Conservation (phyloP, 208 protist species). For the Crithidia fasciculata region DNA sequence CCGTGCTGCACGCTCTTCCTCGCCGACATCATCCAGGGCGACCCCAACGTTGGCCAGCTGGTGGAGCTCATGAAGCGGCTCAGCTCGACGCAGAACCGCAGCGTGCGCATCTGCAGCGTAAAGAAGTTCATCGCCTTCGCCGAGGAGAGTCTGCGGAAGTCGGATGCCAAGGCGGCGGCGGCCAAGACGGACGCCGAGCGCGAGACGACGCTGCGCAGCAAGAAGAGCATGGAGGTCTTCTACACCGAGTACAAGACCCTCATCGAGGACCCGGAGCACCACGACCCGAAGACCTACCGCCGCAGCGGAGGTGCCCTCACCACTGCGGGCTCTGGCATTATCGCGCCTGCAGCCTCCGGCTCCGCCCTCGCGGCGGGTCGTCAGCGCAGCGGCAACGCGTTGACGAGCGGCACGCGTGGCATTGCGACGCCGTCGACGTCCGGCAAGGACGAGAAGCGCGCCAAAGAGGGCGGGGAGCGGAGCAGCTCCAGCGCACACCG, state of each 20-base stretch:
- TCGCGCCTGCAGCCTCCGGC: conserved; percentile 7
- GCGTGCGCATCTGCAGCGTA: conserved; percentile 57
- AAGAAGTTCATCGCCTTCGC: conserved; percentile 65
- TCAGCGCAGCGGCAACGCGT: background rate
- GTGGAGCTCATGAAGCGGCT: conserved; percentile 50
- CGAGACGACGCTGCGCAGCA: conserved; percentile 39
- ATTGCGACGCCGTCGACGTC: background rate
- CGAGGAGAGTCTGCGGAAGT: conserved; percentile 49
- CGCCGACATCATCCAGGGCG: conserved; percentile 48
- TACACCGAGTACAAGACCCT: conserved; percentile 64
- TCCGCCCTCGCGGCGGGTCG: background rate
- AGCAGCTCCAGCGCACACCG: background rate
- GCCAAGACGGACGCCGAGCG: conserved; percentile 44
- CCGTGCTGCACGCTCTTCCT: conserved; percentile 66
- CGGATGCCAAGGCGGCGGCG: conserved; percentile 37
- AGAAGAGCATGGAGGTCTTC: conserved; percentile 66
- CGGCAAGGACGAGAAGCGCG: conserved; percentile 1
- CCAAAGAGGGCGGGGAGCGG: background rate
- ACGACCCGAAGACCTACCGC: conserved; percentile 60
- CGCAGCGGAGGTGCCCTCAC: conserved; percentile 35
- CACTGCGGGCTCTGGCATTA: conserved; percentile 14
- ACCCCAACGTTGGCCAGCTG: conserved; percentile 30
- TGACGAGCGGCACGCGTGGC: conserved; percentile 6
- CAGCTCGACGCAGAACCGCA: conserved; percentile 44
- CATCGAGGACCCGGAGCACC: conserved; percentile 51